Evolutionary conservation across 768 basidiomycete species (phyloP).

Genomic region (Boletus patriciae): DNA sequence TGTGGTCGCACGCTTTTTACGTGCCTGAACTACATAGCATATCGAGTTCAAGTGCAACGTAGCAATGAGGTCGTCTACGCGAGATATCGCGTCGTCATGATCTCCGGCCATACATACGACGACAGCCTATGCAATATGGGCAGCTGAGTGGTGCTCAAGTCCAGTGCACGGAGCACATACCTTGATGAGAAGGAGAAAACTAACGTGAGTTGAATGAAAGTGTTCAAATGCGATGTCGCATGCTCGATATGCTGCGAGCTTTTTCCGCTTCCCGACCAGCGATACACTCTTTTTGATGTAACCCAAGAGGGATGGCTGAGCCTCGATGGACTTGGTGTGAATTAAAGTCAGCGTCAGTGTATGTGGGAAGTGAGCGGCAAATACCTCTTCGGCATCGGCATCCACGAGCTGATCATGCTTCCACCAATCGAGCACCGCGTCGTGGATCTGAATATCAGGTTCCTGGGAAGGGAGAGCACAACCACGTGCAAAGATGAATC

Average conservation of each 20-base stretch:
- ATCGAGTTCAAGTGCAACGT: not conserved
- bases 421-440: not conserved
- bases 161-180: not conserved
- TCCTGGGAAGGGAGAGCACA: not conserved
- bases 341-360: not conserved
- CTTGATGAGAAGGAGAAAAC: conserved; percentile 3
- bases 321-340: not conserved
- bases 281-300: not conserved
- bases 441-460: not conserved
- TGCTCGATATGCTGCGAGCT: not conserved
- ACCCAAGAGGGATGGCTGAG: not conserved
- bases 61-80: not conserved
- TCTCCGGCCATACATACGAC: not conserved
- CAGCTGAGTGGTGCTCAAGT: not conserved
- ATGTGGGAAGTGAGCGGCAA: not conserved
- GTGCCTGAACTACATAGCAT: conserved; percentile 1
- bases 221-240: conserved; percentile 6
- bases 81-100: not conserved
- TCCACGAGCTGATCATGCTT: not conserved
- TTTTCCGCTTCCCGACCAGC: not conserved
- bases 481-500: not conserved
- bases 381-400: conserved; percentile 7
- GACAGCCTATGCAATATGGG: not conserved
- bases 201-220: not conserved
- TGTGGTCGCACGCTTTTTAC: not conserved